Base-by-base conservation (phyloP, 257 asterid genomes). In the Capsicum pubescens region DNA sequence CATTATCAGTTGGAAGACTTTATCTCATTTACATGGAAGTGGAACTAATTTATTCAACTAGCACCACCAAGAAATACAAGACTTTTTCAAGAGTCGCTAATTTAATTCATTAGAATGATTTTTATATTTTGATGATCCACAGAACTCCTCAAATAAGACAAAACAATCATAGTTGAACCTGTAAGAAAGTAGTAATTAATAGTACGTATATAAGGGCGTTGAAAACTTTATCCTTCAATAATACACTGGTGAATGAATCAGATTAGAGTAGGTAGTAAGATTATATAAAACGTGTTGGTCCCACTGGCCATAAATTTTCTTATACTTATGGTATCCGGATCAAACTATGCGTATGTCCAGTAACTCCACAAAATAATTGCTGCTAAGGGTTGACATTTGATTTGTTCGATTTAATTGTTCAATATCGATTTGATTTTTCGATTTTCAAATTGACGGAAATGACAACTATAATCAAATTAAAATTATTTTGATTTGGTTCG, bases 41-140 rank as follows among this genome's bases (percentile, higher is more conserved):
- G 7, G 12, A 13, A 76, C 52, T 46, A 52, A 26, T 52, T 2
- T 13, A 76, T 76, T 52, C 48, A 26, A 76, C 21, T 19, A 76
- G 81, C 81, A 50, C 21, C 63, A 52, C 46, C 81, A 76, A 52
- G 46, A 76, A 76, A 52, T 14, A 39, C 44, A 76, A 12, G 46
- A 52, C 63, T 52, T 52, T 50, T 10, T 76, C 63, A 14, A 21
- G 1, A 7, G 5, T 52, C 48, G 2, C 63, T 48, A 48, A 71
- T 72, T 72, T 48, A 46, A n/a, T 72, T 11, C 39, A 2, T 3
- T 72, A 6, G 9, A 52, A 26, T 0, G 2, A 13, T 21, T 76
- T 76, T 26, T 13, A 74, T 76, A 26, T 17, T 12, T 13, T 39
- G 44, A 21, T 50, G 13, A 50, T 21, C 17, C 61, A 21, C 6